Percentiles rank a stretch among this genome's conserved stretches.
phyloP scores from a whole-genome alignment of 2,329 filamentous ascomycete genomes.

The Colletotrichum lentis region DNA sequence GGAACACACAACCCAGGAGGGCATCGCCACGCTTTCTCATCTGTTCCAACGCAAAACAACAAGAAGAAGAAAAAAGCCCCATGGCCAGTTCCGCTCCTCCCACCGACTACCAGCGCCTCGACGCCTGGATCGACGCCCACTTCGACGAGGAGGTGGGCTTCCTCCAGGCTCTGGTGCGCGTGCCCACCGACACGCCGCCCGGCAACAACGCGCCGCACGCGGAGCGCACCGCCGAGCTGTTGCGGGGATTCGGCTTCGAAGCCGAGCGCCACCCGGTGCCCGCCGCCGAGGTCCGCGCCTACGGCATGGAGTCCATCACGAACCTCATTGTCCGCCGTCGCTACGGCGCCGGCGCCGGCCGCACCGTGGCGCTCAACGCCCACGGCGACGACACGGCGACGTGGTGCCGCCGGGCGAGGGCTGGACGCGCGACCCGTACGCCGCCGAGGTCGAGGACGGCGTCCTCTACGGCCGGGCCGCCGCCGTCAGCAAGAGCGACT shows the following conservation, averaged over 20 bases:
- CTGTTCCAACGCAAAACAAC: too few relatives aligned
- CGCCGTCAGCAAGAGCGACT: slow-evolving; percentile 34
- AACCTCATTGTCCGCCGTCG: slow-evolving; percentile 32
- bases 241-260: slow-evolving; percentile 23
- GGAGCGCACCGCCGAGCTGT: slow-evolving; percentile 23
- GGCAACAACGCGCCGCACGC: slow-evolving; percentile 34
- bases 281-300: slow-evolving; percentile 20
- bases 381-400: slow-evolving; percentile 36
- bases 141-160: slow-evolving; percentile 32
- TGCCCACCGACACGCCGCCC: slow-evolving; percentile 28
- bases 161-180: slow-evolving; percentile 23
- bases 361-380: slow-evolving; percentile 30
- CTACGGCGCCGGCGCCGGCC: slow-evolving; percentile 15
- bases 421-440: slow-evolving; percentile 28
- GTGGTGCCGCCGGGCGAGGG: slow-evolving; percentile 29
- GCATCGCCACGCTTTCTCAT: neutral
- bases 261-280: slow-evolving; percentile 33
- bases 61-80: neutral
- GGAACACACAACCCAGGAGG: neutral
- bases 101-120: slow-evolving; percentile 20
- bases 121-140: slow-evolving; percentile 31
- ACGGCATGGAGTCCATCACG: slow-evolving; percentile 35
- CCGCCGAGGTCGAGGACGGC: slow-evolving; percentile 23
- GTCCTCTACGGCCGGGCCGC: slow-evolving; percentile 32
- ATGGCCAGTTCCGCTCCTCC: neutral